A percentile compares a stretch with the other conserved stretches of the same genome.
These are phyloP conservation scores for Naganishia sp. DNA, from an alignment of 1,284 basidiomycete species.

Conservation along the genomic window DNA sequence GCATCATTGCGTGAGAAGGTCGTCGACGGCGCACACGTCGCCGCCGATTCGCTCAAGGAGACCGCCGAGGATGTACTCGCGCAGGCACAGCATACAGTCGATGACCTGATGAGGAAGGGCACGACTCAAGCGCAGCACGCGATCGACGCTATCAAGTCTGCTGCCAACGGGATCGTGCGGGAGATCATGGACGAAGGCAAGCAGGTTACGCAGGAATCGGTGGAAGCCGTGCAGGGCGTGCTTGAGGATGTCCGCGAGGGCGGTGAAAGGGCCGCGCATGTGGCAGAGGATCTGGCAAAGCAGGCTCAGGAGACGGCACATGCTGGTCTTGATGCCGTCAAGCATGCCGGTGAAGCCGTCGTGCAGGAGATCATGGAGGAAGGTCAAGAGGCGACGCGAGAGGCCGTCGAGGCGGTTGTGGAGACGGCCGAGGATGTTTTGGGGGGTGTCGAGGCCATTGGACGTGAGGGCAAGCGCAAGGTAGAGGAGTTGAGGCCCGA, in stretches of 20 bases:
- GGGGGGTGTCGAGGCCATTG: constrained; percentile 28
- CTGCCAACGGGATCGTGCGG: constrained; percentile 18
- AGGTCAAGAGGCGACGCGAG: constrained; percentile 31
- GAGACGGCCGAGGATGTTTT: constrained; percentile 31
- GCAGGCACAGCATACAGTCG: constrained; percentile 14
- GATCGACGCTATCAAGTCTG: constrained; percentile 21
- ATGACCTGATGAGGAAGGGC: constrained; percentile 16
- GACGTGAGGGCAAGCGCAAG: constrained; percentile 32
- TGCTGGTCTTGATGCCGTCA: constrained; percentile 19
- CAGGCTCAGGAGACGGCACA: constrained; percentile 15
- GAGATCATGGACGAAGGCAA: constrained; percentile 31
- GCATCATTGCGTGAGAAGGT: constrained; percentile 14
- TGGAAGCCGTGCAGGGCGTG: constrained; percentile 26
- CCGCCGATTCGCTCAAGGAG: constrained; percentile 18
- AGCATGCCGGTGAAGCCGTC: constrained; percentile 18
- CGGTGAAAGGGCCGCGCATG: constrained; percentile 7
- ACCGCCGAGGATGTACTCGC: constrained; percentile 16
- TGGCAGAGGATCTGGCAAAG: constrained; percentile 21
- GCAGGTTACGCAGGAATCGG: constrained; percentile 24
- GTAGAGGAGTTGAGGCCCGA: constrained; percentile 31
- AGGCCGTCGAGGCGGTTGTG: constrained; percentile 28
- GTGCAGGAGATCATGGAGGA: constrained; percentile 32
- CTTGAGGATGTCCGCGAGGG: constrained; percentile 14
- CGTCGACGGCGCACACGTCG: constrained; percentile 17
- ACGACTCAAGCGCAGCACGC: constrained; percentile 7